Evolutionary conservation across 2,329 filamentous ascomycete species (phyloP), one percentile per base, ranked within the genome.

Genomic region (Ophiostoma pallidulum): DNA sequence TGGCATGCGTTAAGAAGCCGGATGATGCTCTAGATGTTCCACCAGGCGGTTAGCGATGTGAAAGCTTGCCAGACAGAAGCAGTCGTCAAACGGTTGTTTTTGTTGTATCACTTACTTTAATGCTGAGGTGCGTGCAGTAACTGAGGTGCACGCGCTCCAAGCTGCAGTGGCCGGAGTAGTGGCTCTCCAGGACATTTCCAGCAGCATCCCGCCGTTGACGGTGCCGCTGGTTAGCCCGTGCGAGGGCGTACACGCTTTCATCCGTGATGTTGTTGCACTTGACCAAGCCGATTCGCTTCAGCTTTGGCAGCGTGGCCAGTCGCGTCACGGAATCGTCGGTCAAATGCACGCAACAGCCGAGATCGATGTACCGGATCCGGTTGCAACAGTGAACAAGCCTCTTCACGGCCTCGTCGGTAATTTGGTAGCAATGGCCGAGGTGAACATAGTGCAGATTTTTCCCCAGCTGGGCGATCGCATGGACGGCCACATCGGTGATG

Each of bases 391-490:
- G 82, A 33, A 96, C 88, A 28, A 98, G 73, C 47, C 81, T 82
- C 57, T 86, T 85, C 16, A 98, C 88, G 1, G 88, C 90, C 31
- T 81, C 75, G 60, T 98, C 92, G 0, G 91, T 96, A 60, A 98
- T 90, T 40, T 90, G 81, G 24, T 80, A 79, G 64, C 92, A 98
- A 64, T 98, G 92, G 9, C 92, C 92, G 2, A 98, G 74, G 60
- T 98, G 92, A 45, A 98, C 83, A 63, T 95, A 97, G 64, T 98
- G 92, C 47, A 98, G 70, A 58, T 97, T 98, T 71, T 96, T 97
- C 53, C 90, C 89, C 4, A 98, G 75, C 57, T 79, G 83, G 48
- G 89, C 84, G 54, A 98, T 97, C 48, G 90, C 84, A 57, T 84
- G 73, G 8, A 98, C 89, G 8, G 91, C 84, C 40, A 78, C 76